A percentile compares a stretch with the other conserved stretches of the same genome.
These are phyloP conservation scores for Posidonia australis DNA, from an alignment of 106 monocot species.

Conservation along the genomic window DNA sequence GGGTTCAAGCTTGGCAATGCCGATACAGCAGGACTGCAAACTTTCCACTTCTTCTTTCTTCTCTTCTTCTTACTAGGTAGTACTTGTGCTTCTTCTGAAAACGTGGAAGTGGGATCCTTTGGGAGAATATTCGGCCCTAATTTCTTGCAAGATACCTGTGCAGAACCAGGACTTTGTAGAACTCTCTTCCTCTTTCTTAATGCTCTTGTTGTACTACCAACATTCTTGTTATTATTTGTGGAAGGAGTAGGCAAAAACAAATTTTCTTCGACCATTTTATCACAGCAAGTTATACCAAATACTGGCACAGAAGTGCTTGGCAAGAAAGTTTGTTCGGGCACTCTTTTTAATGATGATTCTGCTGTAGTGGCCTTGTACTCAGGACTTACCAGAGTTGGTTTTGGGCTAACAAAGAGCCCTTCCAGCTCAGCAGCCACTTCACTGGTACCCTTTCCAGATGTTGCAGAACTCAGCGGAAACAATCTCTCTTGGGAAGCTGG, in stretches of 20 bases:
- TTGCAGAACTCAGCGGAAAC: background rate
- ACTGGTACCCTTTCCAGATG: background rate
- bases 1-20: background rate
- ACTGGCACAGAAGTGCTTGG: background rate
- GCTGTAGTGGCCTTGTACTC: background rate
- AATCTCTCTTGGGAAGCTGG: background rate
- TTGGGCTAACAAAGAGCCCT: background rate
- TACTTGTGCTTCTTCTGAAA: background rate
- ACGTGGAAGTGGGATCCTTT: slow-evolving; percentile 2
- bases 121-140: background rate
- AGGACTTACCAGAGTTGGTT: background rate
- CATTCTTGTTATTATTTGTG: background rate
- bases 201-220: background rate
- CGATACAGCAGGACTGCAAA: background rate
- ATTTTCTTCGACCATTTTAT: background rate
- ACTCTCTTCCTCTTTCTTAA: background rate
- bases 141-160: background rate
- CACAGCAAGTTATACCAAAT: background rate
- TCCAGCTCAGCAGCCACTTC: background rate
- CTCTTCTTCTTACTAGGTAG: background rate
- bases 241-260: background rate
- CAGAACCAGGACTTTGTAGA: background rate
- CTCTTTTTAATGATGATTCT: background rate
- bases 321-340: background rate
- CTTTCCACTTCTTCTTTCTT: background rate